Percentiles rank a stretch among this genome's conserved stretches.
Evolutionary conservation across 179 eudicot genomes (phyloP).

Genomic region (Heliamphora pulchella): DNA sequence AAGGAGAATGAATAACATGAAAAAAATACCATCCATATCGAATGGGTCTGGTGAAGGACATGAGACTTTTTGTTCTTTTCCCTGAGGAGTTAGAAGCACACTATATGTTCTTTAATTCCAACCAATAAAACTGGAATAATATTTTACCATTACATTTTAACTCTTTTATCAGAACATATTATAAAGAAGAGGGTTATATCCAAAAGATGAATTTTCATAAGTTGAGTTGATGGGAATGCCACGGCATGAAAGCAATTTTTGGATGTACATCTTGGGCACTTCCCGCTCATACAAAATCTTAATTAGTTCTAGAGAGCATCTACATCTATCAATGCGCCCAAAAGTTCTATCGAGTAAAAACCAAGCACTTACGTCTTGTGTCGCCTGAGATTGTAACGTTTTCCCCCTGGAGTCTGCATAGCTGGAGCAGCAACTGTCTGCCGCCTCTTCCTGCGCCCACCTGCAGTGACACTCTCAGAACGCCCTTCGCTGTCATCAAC

Average conservation of each 20-base stretch:
- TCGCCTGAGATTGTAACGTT: slow-evolving; percentile 78
- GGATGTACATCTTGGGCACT: background rate
- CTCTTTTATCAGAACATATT: background rate
- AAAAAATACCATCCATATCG: too few relatives aligned
- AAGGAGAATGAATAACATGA: too few relatives aligned
- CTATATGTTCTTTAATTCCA: background rate
- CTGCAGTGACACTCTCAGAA: slow-evolving; percentile 66
- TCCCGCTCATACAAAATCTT: background rate
- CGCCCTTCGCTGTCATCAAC: slow-evolving; percentile 56
- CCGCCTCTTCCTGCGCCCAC: slow-evolving; percentile 63
- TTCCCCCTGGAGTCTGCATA: slow-evolving; percentile 51
- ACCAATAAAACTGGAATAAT: background rate
- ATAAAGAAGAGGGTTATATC: background rate
- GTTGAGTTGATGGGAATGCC: background rate
- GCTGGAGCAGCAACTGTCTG: slow-evolving; percentile 44
- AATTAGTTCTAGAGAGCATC: background rate
- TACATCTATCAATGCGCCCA: background rate
- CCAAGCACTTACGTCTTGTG: slow-evolving; percentile 55
- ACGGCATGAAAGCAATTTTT: too few relatives aligned
- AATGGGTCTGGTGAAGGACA: too few relatives aligned
- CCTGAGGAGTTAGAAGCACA: background rate
- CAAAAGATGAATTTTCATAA: background rate
- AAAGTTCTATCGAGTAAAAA: background rate
- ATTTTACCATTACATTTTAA: background rate
- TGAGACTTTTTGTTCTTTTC: too few relatives aligned